A percentile compares a stretch with the other conserved stretches of the same genome.
phyloP scores from a whole-genome alignment of 2,329 filamentous ascomycete species.

The Bretziella fagacearum region DNA sequence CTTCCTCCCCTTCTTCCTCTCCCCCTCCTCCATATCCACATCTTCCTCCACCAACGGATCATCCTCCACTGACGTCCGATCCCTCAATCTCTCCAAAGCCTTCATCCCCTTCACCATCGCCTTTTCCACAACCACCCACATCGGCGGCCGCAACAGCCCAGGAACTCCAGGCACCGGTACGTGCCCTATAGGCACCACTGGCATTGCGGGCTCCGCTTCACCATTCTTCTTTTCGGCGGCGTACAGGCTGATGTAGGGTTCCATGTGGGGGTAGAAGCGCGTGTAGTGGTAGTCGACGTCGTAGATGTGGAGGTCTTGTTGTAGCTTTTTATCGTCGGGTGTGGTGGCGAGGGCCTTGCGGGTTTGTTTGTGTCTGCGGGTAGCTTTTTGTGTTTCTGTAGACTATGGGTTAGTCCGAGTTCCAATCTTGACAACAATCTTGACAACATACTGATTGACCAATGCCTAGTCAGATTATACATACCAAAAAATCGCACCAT shows the following conservation, averaged over 20 bases:
- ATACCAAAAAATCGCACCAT: slow-evolving; percentile 73
- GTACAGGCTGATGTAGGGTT: slow-evolving; percentile 52
- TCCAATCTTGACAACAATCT: too few relatives aligned
- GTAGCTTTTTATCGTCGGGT: slow-evolving; percentile 34
- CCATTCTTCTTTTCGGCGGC: slow-evolving; percentile 22
- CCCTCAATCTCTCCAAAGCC: slow-evolving; percentile 37
- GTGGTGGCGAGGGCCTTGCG: slow-evolving; percentile 35
- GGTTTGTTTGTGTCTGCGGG: slow-evolving; percentile 47
- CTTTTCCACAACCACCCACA: slow-evolving; percentile 52
- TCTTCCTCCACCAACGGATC: slow-evolving; percentile 15
- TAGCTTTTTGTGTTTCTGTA: slow-evolving; percentile 55
- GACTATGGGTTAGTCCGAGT: not conserved
- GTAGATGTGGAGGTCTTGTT: slow-evolving; percentile 44
- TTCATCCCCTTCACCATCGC: slow-evolving; percentile 39
- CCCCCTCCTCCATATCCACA: slow-evolving; percentile 16
- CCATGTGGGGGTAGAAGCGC: slow-evolving; percentile 51
- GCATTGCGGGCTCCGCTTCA: slow-evolving; percentile 23
- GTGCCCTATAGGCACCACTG: slow-evolving; percentile 26
- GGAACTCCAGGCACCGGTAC: slow-evolving; percentile 18
- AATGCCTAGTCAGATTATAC: too few relatives aligned
- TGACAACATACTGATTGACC: too few relatives aligned
- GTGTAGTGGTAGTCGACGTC: slow-evolving; percentile 65
- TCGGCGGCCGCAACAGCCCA: slow-evolving; percentile 28
- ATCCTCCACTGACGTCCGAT: slow-evolving; percentile 27
- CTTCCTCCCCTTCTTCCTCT: slow-evolving; percentile 16